Evolutionary conservation across 306 rosid species (phyloP).

Genomic region (Vigna unguiculata): DNA sequence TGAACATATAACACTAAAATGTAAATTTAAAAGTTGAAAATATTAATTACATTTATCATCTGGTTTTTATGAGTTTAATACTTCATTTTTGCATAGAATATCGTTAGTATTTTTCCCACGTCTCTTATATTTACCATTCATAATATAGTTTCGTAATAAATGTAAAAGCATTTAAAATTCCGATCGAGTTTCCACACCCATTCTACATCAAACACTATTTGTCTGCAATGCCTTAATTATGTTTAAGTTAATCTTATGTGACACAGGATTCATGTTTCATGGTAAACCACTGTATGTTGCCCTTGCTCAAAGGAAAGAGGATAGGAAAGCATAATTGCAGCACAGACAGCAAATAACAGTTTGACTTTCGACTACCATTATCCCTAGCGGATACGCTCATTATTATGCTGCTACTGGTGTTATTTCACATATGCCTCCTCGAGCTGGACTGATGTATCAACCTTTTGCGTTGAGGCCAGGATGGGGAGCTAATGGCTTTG

Average conservation of each 20-base stretch:
- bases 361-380: slow-evolving; percentile 63
- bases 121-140: no score
- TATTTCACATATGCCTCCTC: slow-evolving; percentile 66
- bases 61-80: no score
- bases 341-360: slow-evolving; percentile 67
- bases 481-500: slow-evolving; percentile 65
- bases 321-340: slow-evolving; percentile 77
- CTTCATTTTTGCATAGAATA: no score
- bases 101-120: no score
- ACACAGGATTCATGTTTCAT: slow-evolving; percentile 80
- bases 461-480: slow-evolving; percentile 70
- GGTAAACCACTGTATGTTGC: slow-evolving; percentile 86
- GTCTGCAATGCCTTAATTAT: slow-evolving; percentile 33
- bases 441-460: slow-evolving; percentile 67
- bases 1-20: no score
- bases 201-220: slow-evolving; percentile 16
- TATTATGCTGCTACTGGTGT: slow-evolving; percentile 46
- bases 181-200: no score
- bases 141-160: no score
- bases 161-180: no score
- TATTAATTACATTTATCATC: no score
- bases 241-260: slow-evolving; percentile 37
- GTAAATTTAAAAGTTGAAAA: no score
- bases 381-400: slow-evolving; percentile 49
- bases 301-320: slow-evolving; percentile 91